Base-by-base conservation (phyloP, 1,139 yeast genomes). In the Blastobotrys arbuscula region DNA sequence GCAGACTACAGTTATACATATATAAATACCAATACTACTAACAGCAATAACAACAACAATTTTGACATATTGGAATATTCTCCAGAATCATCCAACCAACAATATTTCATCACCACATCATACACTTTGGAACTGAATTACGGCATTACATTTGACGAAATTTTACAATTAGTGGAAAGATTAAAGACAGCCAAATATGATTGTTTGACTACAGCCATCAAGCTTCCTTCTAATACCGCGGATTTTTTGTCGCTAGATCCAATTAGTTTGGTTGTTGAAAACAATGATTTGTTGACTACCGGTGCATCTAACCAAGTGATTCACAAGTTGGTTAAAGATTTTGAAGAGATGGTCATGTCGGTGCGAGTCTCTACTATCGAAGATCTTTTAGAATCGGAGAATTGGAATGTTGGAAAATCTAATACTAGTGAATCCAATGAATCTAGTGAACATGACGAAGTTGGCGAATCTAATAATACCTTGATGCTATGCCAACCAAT, bases 341-440 rank as follows among this genome's bases (percentile, higher is more conserved):
- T 36, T 21, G 24, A 24, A 18, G 23, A 39, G 5, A 19, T 23
- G 9, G 31, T 39, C 6, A 18, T 26, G 19, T 18, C 7, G 8
- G 20, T 19, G 6, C 31, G 42, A 15, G 42, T 41, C 13, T 23
- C 44, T 20, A 30, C 44, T 4, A 16, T 41, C 6, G 44, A 41
- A 2, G 44, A 41, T 31, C 10, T 41, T 20, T 13, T 41, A n/a
- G 44, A 41, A 31, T 18, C 38, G 12, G 38, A 41, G 16, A 16
- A n/a, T 16, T 41, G 44, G 44, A n/a, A 13, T 18, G 20, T 13
- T 35, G 23, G 13, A 6, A 24, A 24, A 24, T 10, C 39, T 36
- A 36, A 2, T 19, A 36, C 24, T 36, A 36, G 13, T 36, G 24
- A 5, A 7, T 7, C 35, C 6, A 31, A n/a, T n/a, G 31, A 9